phyloP scores from a whole-genome alignment of 441 rosid species.

The Gossypium aridum region DNA sequence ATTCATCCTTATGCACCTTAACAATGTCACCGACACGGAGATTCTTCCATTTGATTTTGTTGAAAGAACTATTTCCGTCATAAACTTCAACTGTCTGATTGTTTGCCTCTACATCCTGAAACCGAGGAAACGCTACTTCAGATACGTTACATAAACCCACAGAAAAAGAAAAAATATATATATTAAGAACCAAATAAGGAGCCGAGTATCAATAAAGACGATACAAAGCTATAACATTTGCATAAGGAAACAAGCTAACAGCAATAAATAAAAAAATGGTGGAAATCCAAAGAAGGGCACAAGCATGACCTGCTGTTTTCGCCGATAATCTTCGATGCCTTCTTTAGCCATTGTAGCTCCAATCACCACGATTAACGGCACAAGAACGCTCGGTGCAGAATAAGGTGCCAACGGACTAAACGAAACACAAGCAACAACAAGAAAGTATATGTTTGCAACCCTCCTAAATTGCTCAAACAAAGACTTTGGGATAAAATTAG shows the following conservation, averaged over 20 bases:
- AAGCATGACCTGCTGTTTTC: conserved; percentile 63
- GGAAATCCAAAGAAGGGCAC: background rate
- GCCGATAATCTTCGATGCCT: conserved; percentile 75
- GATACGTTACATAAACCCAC: background rate
- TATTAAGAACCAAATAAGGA: background rate
- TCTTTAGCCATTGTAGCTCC: conserved; percentile 92
- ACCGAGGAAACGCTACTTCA: conserved; percentile 19
- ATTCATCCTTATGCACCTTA: conserved; percentile 67
- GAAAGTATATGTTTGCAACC: conserved; percentile 84
- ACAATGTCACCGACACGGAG: conserved; percentile 82
- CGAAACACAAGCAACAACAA: conserved; percentile 60
- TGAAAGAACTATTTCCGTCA: conserved; percentile 31
- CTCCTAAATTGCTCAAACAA: conserved; percentile 94
- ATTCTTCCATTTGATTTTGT: conserved; percentile 61
- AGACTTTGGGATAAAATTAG: conserved; percentile 84
- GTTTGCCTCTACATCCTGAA: conserved; percentile 82
- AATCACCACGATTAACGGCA: conserved; percentile 69
- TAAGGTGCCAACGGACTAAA: conserved; percentile 82
- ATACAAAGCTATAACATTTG: background rate
- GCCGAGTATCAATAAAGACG: background rate
- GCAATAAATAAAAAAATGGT: too few species aligned
- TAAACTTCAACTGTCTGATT: conserved; percentile 54
- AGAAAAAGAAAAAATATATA: background rate
- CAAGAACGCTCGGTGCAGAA: conserved; percentile 54
- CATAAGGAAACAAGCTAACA: background rate